phyloP scores from a whole-genome alignment of 2,329 filamentous ascomycete species.

The Aureobasidium sp. region DNA sequence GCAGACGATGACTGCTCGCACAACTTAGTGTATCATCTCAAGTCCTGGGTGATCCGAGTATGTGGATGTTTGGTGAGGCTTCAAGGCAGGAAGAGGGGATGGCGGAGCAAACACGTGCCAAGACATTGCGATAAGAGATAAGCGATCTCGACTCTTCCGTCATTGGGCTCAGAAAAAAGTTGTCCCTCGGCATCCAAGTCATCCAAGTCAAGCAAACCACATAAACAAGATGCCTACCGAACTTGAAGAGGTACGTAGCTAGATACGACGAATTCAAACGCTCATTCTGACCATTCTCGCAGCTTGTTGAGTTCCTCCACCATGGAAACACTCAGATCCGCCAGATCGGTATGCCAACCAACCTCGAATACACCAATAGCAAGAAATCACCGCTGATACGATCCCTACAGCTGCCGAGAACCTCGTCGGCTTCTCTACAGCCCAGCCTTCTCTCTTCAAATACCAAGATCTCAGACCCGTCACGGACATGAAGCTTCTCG shows the following conservation, averaged over 20 bases:
- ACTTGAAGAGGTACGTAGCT: constrained; percentile 36
- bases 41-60: no score
- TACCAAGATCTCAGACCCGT: constrained; percentile 66
- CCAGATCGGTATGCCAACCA: constrained; percentile 53
- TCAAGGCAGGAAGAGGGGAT: no score
- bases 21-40: no score
- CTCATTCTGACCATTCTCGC: constrained; percentile 8
- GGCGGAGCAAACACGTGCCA: no score
- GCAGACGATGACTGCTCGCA: no score
- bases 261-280: background rate
- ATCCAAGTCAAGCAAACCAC: background rate
- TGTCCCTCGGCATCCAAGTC: background rate
- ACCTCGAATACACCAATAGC: constrained; percentile 1
- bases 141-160: background rate
- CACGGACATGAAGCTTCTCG: constrained; percentile 77
- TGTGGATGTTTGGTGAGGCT: no score
- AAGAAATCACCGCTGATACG: background rate
- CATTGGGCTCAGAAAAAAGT: background rate
- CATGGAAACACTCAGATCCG: constrained; percentile 88
- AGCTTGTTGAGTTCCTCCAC: constrained; percentile 90
- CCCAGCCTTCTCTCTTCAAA: constrained; percentile 78
- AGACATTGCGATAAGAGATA: background rate
- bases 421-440: constrained; percentile 72
- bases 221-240: constrained; percentile 37
- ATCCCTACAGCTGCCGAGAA: constrained; percentile 62